These are phyloP conservation scores for Coprinopsis cinerea DNA, from an alignment of 768 basidiomycete genomes.

Conservation along the genomic window DNA sequence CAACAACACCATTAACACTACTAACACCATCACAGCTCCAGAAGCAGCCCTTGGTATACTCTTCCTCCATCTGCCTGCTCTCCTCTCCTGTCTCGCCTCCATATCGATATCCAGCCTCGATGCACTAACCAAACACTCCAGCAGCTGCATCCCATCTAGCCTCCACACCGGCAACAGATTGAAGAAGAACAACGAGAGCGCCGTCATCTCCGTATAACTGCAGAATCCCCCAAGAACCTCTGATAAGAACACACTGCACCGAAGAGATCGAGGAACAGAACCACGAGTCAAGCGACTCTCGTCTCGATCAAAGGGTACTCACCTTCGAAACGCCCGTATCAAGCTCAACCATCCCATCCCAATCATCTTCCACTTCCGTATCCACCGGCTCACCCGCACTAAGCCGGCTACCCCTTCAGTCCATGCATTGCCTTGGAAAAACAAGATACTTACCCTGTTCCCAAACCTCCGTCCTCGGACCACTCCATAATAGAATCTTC, in stretches of 20 bases:
- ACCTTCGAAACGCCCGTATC: slow-evolving; percentile 9
- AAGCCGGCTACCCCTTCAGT: slow-evolving; percentile 31
- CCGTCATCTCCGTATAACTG: slow-evolving; percentile 60
- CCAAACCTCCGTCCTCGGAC: slow-evolving; percentile 57
- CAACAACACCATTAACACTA: slow-evolving; percentile 11
- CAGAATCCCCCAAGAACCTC: background rate
- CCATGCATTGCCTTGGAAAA: slow-evolving; percentile 24
- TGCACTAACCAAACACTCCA: slow-evolving; percentile 22
- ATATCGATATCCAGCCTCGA: no score
- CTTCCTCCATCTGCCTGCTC: background rate
- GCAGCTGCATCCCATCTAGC: slow-evolving; percentile 66
- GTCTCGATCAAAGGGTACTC: background rate
- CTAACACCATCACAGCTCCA: slow-evolving; percentile 17
- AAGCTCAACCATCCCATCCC: background rate
- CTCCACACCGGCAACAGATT: slow-evolving; percentile 71
- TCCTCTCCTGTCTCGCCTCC: no score
- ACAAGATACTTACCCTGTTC: slow-evolving; percentile 47
- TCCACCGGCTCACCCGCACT: slow-evolving; percentile 48
- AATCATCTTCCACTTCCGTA: background rate
- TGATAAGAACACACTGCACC: no score
- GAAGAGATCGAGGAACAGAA: no score
- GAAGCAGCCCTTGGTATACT: slow-evolving; percentile 19
- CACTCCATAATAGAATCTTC: slow-evolving; percentile 65
- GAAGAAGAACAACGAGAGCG: slow-evolving; percentile 76
- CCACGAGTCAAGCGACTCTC: no score